These are phyloP conservation scores for Naganishia onofrii DNA, from an alignment of 768 basidiomycete species.

Conservation along the genomic window DNA sequence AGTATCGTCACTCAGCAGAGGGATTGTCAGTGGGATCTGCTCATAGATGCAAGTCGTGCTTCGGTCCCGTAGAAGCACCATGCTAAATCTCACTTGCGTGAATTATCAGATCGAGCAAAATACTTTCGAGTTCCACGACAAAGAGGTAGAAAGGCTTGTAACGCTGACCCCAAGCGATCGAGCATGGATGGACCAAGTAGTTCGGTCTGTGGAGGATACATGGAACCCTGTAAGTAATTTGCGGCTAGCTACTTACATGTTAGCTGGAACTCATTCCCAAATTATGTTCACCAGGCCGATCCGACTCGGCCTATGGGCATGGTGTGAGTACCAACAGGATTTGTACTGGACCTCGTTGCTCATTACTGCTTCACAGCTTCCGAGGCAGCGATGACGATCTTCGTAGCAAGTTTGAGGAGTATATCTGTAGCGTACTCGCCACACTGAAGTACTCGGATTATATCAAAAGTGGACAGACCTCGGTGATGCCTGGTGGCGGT, in stretches of 20 bases:
- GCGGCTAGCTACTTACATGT: background rate
- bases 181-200: constrained; percentile 90
- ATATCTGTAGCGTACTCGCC: constrained; percentile 80
- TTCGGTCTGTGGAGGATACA: constrained; percentile 50
- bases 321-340: constrained; percentile 58
- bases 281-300: constrained; percentile 56
- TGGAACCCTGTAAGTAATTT: constrained; percentile 39
- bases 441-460: constrained; percentile 89
- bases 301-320: constrained; percentile 61
- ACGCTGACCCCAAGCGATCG: constrained; percentile 86
- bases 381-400: constrained; percentile 95
- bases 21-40: constrained; percentile 71
- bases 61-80: background rate
- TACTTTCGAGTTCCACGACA: constrained; percentile 79
- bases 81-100: background rate
- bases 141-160: constrained; percentile 70
- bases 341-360: background rate
- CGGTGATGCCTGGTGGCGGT: constrained; percentile 45
- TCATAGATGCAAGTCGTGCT: constrained; percentile 70
- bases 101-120: constrained; percentile 73
- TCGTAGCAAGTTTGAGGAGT: constrained; percentile 90
- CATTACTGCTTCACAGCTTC: constrained; percentile 59
- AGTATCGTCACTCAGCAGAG: constrained; percentile 89
- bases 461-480: constrained; percentile 63
- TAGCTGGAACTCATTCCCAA: constrained; percentile 47